Conservation (phyloP, 129 eudicot species). For the Tagetes erecta region DNA sequence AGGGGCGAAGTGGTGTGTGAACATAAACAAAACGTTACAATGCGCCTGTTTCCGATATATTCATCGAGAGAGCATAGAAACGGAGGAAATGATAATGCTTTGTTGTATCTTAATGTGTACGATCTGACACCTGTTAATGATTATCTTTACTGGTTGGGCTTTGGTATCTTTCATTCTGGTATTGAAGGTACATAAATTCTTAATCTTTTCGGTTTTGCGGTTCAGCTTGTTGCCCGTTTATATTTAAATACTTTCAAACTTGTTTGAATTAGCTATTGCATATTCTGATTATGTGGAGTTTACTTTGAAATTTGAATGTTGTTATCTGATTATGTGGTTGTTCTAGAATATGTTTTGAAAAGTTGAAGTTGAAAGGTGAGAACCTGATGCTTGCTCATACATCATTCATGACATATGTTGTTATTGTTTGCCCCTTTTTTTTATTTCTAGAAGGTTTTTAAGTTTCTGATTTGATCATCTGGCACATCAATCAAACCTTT, state of each 20-base stretch:
- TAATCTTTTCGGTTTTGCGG: neutral
- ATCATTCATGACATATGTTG: slow-evolving; percentile 1
- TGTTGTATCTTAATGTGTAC: slow-evolving; percentile 81
- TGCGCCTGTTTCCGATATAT: slow-evolving; percentile 68
- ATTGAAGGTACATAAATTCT: slow-evolving; percentile 63
- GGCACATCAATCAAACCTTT: neutral
- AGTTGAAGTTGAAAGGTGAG: slow-evolving; percentile 23
- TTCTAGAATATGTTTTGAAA: neutral
- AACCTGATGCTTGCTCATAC: neutral
- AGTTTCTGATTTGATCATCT: slow-evolving; percentile 4
- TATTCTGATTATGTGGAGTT: slow-evolving; percentile 3
- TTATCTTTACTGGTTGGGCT: slow-evolving; percentile 85
- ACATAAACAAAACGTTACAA: slow-evolving; percentile 25
- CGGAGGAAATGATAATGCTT: slow-evolving; percentile 43
- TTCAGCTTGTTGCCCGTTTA: too few relatives aligned
- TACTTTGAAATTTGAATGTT: slow-evolving; percentile 11
- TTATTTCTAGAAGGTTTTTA: neutral
- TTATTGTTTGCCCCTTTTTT: neutral
- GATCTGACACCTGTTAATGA: slow-evolving; percentile 89
- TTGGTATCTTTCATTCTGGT: slow-evolving; percentile 88
- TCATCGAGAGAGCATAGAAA: slow-evolving; percentile 45
- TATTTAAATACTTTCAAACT: neutral
- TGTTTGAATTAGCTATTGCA: slow-evolving; percentile 20
- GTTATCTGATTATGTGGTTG: slow-evolving; percentile 11
- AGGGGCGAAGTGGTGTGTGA: slow-evolving; percentile 22